Percentiles rank a stretch among this genome's conserved stretches.
These are phyloP conservation scores for Collybia sordida DNA, from an alignment of 768 basidiomycete genomes.

Conservation along the genomic window DNA sequence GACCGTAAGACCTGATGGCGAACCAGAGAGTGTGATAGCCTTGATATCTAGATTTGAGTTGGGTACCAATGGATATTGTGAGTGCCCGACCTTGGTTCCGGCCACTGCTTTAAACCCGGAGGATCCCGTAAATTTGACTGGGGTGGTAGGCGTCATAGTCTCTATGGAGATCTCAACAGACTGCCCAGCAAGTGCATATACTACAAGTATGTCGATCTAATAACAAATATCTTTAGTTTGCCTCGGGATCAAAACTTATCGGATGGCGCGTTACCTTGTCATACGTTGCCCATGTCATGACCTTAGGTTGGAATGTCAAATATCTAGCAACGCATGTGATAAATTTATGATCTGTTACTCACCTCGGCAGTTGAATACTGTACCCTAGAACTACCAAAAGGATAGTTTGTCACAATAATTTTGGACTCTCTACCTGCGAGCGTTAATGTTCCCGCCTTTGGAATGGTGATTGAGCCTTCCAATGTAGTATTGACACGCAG, in stretches of 20 bases:
- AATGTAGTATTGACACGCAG: conserved; percentile 48
- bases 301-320: conserved; percentile 6
- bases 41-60: conserved; percentile 1
- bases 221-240: not conserved
- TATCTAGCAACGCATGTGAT: not conserved
- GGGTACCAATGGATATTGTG: not conserved
- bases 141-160: not conserved
- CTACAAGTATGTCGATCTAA: conserved; percentile 27
- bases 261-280: conserved; percentile 17
- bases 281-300: conserved; percentile 37
- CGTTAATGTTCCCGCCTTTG: conserved; percentile 41
- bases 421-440: conserved; percentile 66
- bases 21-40: conserved; percentile 42
- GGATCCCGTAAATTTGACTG: conserved; percentile 14
- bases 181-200: conserved; percentile 35
- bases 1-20: conserved; percentile 34
- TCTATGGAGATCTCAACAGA: conserved; percentile 22
- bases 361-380: conserved; percentile 67
- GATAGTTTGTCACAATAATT: conserved; percentile 61
- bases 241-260: not conserved
- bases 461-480: conserved; percentile 37
- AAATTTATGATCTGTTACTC: not conserved
- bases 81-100: conserved; percentile 11
- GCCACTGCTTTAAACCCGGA: conserved; percentile 13
- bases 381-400: conserved; percentile 51